Evolutionary conservation across 495 filamentous ascomycete species (phyloP), one percentile per base, ranked within the genome.

Genomic region (Cercophora scortea): DNA sequence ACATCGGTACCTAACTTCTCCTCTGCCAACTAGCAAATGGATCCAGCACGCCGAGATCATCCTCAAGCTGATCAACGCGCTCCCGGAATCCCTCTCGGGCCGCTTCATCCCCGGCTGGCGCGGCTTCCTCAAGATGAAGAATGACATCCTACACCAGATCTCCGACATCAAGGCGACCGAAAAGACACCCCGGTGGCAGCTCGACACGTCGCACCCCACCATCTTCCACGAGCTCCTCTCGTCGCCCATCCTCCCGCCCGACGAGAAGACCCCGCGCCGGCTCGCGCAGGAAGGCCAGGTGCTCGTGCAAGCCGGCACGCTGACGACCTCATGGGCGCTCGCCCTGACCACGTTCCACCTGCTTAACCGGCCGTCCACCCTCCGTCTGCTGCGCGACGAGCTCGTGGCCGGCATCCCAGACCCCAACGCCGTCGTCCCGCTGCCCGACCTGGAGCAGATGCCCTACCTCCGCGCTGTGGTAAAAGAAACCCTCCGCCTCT

Each of bases 401-500:
- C 45, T 68, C 12, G 33, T 40, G 16, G 40, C 46, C 9, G 9
- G 42, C 1, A 66, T 66, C 54, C 54, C 61, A 5, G 45, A 47
- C 42, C 65, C 56, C 48, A 41, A 38, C 15, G 34, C 42, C 1
- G 13, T 34, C 13, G 35, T 54, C 2, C 64, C 70, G 9, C 49
- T 55, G 9, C 45, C 48, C 4, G 50, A 57, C n/a, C 56, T 73
- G 9, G 66, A 71, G 49, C 52, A 52, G 16, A 18, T 67, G 19
- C 59, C 63, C 1, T 70, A 66, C 18, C 52, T 71, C 4, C 59
- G 58, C n/a, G 67, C 69, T 6, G 38, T 71, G 8, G 61, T 70
- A 49, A 68, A 72, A 49, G 68, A 72, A 50, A 45, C 61, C 11
- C 51, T 66, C 11, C 57, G 65, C 60, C 60, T 25, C 35, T 45